Evolutionary conservation across 192 early-diverging fungal species (phyloP).

Genomic region (Dissophora globulifera): DNA sequence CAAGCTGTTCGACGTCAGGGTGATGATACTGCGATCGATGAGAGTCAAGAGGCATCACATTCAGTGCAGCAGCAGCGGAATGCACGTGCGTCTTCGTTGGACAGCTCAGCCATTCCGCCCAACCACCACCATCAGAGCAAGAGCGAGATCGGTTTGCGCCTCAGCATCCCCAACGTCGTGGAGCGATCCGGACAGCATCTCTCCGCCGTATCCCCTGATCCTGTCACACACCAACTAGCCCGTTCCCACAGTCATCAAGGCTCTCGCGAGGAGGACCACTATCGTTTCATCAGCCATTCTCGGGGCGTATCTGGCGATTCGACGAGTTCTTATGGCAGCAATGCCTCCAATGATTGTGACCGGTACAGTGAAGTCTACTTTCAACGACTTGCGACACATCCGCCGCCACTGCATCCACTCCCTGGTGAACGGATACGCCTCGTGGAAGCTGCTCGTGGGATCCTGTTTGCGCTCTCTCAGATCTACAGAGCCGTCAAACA

Average conservation of each 20-base stretch:
- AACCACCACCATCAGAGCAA: slow-evolving; percentile 33
- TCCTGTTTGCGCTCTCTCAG: slow-evolving; percentile 58
- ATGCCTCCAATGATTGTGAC: slow-evolving; percentile 41
- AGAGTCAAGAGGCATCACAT: not conserved
- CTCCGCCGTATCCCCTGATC: slow-evolving; percentile 16
- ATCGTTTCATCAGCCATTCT: slow-evolving; percentile 51
- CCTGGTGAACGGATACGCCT: slow-evolving; percentile 46
- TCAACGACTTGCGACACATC: slow-evolving; percentile 34
- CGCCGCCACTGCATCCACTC: slow-evolving; percentile 25
- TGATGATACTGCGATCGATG: not conserved
- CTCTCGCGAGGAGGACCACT: slow-evolving; percentile 17
- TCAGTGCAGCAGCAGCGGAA: not conserved
- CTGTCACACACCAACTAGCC: not conserved
- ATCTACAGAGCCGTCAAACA: slow-evolving; percentile 56
- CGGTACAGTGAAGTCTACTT: slow-evolving; percentile 54
- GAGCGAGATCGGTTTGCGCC: slow-evolving; percentile 33
- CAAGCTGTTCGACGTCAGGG: not conserved
- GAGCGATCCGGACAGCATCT: slow-evolving; percentile 10
- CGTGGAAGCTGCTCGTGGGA: slow-evolving; percentile 54
- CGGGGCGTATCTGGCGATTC: slow-evolving; percentile 55
- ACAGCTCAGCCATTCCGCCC: slow-evolving; percentile 18
- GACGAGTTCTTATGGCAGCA: slow-evolving; percentile 43
- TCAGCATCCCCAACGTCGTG: slow-evolving; percentile 8
- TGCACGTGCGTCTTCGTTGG: slow-evolving; percentile 13
- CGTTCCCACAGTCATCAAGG: slow-evolving; percentile 36